Evolutionary conservation across 257 asterid genomes (phyloP), one percentile per base, ranked within the genome.

Genomic region (Plectranthus barbatus): DNA sequence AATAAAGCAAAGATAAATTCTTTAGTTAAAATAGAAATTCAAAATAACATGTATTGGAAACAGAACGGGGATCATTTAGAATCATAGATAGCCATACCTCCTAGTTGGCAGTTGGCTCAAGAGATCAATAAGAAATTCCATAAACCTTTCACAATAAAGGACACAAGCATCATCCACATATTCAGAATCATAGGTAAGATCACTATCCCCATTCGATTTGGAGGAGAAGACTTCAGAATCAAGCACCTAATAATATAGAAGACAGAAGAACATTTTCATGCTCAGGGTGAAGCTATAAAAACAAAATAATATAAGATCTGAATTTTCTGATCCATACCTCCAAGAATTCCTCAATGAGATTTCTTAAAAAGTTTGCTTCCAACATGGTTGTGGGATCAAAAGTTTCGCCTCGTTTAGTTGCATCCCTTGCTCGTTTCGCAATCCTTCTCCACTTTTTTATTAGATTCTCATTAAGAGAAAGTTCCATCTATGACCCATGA

Each of bases 71-170:
- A 65, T 50, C 49, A 5, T 50, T 41, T 21, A 56, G 46, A 51
- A 37, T 14, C 36, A 14, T 24, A 7, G 59, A 36, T 44, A 67
- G 39, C 53, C n/a, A 47, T 75, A 92, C 99, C 99, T 93, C 75
- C 99, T 81, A 19, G 99, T 93, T 31, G 99, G 97, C 63, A 93
- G 83, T 78, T 93, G 99, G 84, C 99, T 93, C 86, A 93, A 79
- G 75, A 93, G 96, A 84, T 93, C 99, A 77, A 93, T 93, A 62
- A 93, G 95, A 73, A 93, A 84, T 73, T 93, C 99, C 95, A 93
- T 85, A 79, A 93, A 93, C 70, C 99, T 81, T 80, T 90, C 99
- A 63, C 97, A 93, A 53, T 90, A 93, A 61, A 93, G 80, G 73
- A 89, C 63, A 71, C 81, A 80, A 29, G 97, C 90, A 76, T 82